Evolutionary conservation across 192 early-diverging fungal genomes (phyloP), one percentile per base, ranked within the genome.

Genomic region (Geosiphon pyriformis): DNA sequence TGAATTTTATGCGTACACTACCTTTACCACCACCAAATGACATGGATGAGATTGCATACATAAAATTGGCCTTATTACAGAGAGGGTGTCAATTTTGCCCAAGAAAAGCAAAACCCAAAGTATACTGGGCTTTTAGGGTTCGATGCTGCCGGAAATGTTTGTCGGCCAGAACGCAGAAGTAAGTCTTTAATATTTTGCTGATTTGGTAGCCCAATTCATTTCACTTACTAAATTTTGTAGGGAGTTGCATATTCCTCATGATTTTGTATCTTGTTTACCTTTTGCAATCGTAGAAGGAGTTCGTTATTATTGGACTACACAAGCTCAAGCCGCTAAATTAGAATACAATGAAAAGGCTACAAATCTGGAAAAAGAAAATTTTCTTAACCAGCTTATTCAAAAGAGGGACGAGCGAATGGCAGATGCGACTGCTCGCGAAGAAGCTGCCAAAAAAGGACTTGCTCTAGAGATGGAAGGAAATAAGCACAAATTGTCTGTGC

Each of bases 91-190:
- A 55, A 23, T 55, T 54, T 55, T 55, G 53, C 2, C 20, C 22
- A 12, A 20, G 53, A 23, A 55, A 54, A 55, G 12, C 27, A 55
- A 1, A 27, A 1, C 53, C 53, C 12, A 55, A 11, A 27, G 53
- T 55, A 27, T 4, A 55, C 25, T 55, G 6, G 53, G 6, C 4
- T 20, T 55, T 55, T 55, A 12, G 53, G 11, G 53, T 55, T 1
- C 18, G 52, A 6, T 54, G 52, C 26, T 55, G 53, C 23, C 52
- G 26, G 20, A 54, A 54, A 20, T 54, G 52, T 54, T 54, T 54
- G 52, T 7, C 4, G 4, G 4, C 20, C 18, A 55, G 23, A 29
- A 55, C 53, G 12, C 27, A 27, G 23, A 55, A 12, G 53, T 55
- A 55, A 55, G 53, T 26, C 23, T 20, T 55, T 23, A 27, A 55